phyloP scores from a whole-genome alignment of 345 rosid species.

The Euphorbia peplus region DNA sequence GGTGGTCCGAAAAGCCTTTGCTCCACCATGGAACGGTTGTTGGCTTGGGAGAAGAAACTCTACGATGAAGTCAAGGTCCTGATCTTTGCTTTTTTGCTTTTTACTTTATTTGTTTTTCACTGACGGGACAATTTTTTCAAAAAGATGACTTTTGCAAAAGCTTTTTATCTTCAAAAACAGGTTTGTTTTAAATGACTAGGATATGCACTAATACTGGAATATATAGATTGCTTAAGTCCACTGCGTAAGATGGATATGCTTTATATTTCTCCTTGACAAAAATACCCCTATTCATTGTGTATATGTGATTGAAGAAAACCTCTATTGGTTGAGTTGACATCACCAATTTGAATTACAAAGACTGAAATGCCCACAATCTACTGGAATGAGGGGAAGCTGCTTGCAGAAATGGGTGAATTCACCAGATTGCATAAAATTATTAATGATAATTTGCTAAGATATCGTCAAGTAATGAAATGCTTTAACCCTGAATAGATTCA shows the following conservation, averaged over 20 bases:
- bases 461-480: no score
- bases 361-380: no score
- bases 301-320: not conserved
- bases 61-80: slow-evolving; percentile 90
- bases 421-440: no score
- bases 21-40: slow-evolving; percentile 78
- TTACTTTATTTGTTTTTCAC: not conserved
- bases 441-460: no score
- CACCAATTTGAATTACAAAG: not conserved
- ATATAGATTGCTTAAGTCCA: slow-evolving; percentile 27
- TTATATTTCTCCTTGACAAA: not conserved
- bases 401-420: no score
- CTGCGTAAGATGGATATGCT: slow-evolving; percentile 22
- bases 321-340: not conserved
- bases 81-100: not conserved
- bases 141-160: no score
- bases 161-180: not conserved
- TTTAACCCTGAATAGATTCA: no score
- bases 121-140: not conserved
- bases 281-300: slow-evolving; percentile 16
- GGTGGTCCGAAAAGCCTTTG: slow-evolving; percentile 75
- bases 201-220: slow-evolving; percentile 24
- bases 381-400: no score
- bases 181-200: slow-evolving; percentile 22
- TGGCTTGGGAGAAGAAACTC: slow-evolving; percentile 98